Evolutionary conservation across 768 basidiomycete species (phyloP).

Genomic region (Xerocomellus amylosporus): DNA sequence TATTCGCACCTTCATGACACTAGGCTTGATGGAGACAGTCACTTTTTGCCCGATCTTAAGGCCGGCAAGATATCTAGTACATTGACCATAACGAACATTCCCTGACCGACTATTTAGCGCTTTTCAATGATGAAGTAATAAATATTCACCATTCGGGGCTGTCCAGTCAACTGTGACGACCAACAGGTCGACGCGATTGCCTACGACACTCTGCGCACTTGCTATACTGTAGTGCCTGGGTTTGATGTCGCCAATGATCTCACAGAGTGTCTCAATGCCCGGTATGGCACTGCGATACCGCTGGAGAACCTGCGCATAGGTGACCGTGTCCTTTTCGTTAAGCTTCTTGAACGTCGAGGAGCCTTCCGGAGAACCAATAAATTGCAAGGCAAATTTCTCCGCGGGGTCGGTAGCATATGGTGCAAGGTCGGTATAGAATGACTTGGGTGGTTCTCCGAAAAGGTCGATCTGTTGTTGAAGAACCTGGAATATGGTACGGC

Average conservation of each 20-base stretch:
- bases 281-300: conserved; percentile 78
- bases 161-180: conserved; percentile 97
- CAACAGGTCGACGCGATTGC: conserved; percentile 89
- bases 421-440: conserved; percentile 89
- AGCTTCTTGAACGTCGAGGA: conserved; percentile 91
- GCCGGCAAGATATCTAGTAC: conserved; percentile 88
- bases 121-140: neutral
- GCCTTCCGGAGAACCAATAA: conserved; percentile 93
- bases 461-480: conserved; percentile 96
- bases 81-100: conserved; percentile 81
- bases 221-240: conserved; percentile 99
- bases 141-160: conserved; percentile 67
- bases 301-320: conserved; percentile 83
- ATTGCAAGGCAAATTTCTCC: conserved; percentile 79
- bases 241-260: conserved; percentile 91
- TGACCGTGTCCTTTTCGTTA: conserved; percentile 91
- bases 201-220: conserved; percentile 91
- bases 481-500: conserved; percentile 91
- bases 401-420: conserved; percentile 64
- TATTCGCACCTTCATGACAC: conserved; percentile 89
- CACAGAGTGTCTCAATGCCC: conserved; percentile 80
- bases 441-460: conserved; percentile 93
- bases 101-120: conserved; percentile 44
- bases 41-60: conserved; percentile 87
- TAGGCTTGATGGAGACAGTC: conserved; percentile 96